Evolutionary conservation across 805 yeast genomes (phyloP).

Genomic region (Ogataea zsoltii): DNA sequence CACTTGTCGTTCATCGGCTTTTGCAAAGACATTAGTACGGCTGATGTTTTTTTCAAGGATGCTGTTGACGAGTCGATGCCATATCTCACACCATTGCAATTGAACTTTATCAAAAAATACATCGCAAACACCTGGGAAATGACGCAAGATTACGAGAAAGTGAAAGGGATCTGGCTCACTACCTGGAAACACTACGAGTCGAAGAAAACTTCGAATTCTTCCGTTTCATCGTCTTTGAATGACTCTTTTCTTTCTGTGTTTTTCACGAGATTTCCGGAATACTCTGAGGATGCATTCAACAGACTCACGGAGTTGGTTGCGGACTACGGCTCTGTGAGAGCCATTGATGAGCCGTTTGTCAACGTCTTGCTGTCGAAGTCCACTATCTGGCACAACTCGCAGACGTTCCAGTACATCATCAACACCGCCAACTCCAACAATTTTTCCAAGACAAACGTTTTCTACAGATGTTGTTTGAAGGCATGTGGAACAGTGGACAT

Average conservation of each 20-base stretch:
- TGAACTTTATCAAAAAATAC: constrained; percentile 68
- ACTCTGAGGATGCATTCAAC: constrained; percentile 54
- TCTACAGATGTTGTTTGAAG: constrained; percentile 71
- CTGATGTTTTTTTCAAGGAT: constrained; percentile 72
- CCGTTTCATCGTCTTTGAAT: constrained; percentile 71
- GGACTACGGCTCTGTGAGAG: constrained; percentile 54
- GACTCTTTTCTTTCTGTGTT: constrained; percentile 68
- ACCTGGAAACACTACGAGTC: constrained; percentile 58
- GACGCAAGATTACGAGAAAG: constrained; percentile 56
- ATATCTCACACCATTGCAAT: constrained; percentile 67
- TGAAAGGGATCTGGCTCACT: constrained; percentile 61
- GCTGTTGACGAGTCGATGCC: constrained; percentile 73
- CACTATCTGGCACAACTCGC: constrained; percentile 65
- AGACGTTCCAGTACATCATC: constrained; percentile 63
- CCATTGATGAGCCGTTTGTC: constrained; percentile 77
- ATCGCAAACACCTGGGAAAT: constrained; percentile 59
- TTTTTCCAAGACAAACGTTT: constrained; percentile 63
- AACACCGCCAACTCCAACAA: constrained; percentile 58
- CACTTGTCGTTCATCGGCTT: constrained; percentile 79
- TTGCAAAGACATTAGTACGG: constrained; percentile 69
- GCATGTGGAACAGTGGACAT: constrained; percentile 66
- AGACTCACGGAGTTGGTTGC: constrained; percentile 58
- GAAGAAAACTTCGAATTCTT: constrained; percentile 54
- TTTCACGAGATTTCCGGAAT: constrained; percentile 55
- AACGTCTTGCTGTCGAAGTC: constrained; percentile 71